Evolutionary conservation across 2,329 filamentous ascomycete genomes (phyloP), one percentile per base, ranked within the genome.

Genomic region (Coleophoma crateriformis): DNA sequence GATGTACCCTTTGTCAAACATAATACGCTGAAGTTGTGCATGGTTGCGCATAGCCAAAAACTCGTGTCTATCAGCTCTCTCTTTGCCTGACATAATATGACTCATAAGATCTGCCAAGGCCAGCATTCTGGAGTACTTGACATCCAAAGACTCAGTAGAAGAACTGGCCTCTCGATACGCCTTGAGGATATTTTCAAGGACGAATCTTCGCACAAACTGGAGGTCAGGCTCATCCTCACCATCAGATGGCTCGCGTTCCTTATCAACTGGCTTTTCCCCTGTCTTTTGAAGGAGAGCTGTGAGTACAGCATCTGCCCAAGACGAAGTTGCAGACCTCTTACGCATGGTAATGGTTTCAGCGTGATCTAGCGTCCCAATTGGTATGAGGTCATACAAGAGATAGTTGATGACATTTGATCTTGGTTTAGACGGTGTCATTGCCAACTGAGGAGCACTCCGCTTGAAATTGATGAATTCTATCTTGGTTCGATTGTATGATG

Each of bases 381-480:
- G 81, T 79, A 87, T 71, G 15, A 99, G 74, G 52, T 87, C 87
- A 59, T 88, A 90, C 45, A 99, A 81, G 34, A 99, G 77, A 63
- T 99, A 99, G 67, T 97, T 96, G 54, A 99, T 74, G 40, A 97
- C 87, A 54, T 88, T 90, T 11, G 92, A 91, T 38, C 94, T 84
- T 49, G 94, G 94, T 68, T 97, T 97, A 14, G 95, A 91, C 5
- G 94, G 94, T 1, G 94, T 97, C 54, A 68, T 64, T 11, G 85
- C 85, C 58, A 89, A 85, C 41, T 90, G 79, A 43, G 92, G 89
- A 7, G 89, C 86, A 63, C 91, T 96, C 53, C 92, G 85, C 58
- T 95, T 97, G 72, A 96, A 99, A 67, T 96, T 97, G 73, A 99
- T 96, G 65, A 99, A 97, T 65, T 99, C 95, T 40, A 99, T 82